Conservation (phyloP, 2,329 filamentous ascomycete genomes). For the Aspergillus awamori region DNA sequence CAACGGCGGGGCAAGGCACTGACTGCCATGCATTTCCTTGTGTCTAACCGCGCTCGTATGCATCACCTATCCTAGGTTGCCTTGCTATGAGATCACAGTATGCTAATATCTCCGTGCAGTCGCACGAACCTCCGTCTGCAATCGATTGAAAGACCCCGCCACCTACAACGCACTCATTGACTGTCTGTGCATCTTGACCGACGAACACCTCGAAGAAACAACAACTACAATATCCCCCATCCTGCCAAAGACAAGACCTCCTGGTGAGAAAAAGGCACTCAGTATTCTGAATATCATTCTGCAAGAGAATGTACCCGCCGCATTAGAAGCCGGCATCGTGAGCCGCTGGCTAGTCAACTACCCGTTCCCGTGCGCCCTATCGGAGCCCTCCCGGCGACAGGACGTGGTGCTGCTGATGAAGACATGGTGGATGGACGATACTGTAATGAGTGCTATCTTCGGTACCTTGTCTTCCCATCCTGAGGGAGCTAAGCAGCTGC, state of each 20-base stretch:
- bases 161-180: conserved; percentile 45
- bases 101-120: conserved; percentile 30
- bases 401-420: conserved; percentile 47
- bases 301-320: conserved; percentile 60
- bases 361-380: conserved; percentile 63
- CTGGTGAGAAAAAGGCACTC: conserved; percentile 48
- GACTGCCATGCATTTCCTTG: conserved; percentile 47
- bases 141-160: conserved; percentile 36
- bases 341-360: conserved; percentile 75
- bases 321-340: conserved; percentile 66
- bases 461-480: conserved; percentile 40
- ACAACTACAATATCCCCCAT: conserved; percentile 41
- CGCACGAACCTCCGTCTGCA: conserved; percentile 39
- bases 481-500: conserved; percentile 46
- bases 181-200: conserved; percentile 46
- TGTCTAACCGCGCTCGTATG: conserved; percentile 44
- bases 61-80: background rate
- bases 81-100: background rate
- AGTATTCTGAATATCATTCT: conserved; percentile 64
- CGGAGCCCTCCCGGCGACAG: conserved; percentile 51
- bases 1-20: conserved; percentile 45
- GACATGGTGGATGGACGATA: conserved; percentile 46
- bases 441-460: conserved; percentile 49
- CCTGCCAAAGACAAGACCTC: conserved; percentile 43
- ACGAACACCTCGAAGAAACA: conserved; percentile 41